Base-by-base conservation (phyloP, 2,329 filamentous ascomycete genomes). In the Fonsecaea nubica region DNA sequence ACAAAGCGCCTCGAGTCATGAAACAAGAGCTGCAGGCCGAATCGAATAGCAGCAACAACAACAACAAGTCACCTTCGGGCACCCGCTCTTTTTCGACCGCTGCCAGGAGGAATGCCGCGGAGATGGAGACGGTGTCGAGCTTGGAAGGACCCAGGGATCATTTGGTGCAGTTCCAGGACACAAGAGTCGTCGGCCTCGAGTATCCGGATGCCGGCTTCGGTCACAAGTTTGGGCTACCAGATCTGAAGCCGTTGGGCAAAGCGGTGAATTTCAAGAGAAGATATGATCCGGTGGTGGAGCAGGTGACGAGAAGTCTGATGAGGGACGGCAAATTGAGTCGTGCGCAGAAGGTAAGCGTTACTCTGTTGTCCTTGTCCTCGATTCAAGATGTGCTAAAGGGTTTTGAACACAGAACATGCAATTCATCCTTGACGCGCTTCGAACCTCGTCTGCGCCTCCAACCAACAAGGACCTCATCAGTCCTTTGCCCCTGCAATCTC, bases 281-380 rank as follows among this genome's bases (percentile, higher is more conserved):
- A 74, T 96, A 98, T 76, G 91, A 97, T 76, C 88, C 92, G 1
- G 85, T 97, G 7, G 83, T 98, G 56, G 84, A 90, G 71, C 95
- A 97, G 81, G 85, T 98, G 73, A 97, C 93, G 18, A 93, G 93
- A 77, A 84, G 97, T 72, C 80, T 99, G 70, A 99, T 98, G 94
- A 84, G 85, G 74, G 87, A 98, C 79, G 95, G 95, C 73, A 96
- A 97, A 83, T 87, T 96, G 77, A 90, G 90, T 75, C 86, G 87
- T 77, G 95, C 95, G n/a, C 92, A 99, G 79, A 88, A 89, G 82
- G 93, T 96, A 84, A 58, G 59, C 59, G 64, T 35, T 30, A 13
- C 6, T 18, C 38, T 48, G 66, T 53, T 63, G 60, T 36, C 21
- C 9, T 8, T 21, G 6, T 13, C 13, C 40, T n/a, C 5, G 7